phyloP scores from a whole-genome alignment of 768 basidiomycete genomes.

The Asterophora parasitica region DNA sequence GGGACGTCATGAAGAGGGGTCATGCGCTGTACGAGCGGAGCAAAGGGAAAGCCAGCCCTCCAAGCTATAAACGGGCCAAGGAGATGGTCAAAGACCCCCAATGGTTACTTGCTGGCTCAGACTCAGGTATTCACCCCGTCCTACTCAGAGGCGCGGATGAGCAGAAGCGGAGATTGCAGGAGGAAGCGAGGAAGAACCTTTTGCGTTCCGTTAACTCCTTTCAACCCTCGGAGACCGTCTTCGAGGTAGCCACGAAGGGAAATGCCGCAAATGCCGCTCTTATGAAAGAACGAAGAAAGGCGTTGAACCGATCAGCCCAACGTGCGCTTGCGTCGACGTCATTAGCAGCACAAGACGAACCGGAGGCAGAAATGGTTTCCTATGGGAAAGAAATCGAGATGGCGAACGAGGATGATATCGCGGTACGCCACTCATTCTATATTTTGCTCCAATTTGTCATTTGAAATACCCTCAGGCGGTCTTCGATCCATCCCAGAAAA shows the following conservation, averaged over 20 bases:
- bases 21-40: constrained; percentile 94
- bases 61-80: constrained; percentile 86
- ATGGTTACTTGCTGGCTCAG: constrained; percentile 65
- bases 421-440: constrained; percentile 38
- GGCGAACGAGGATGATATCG: constrained; percentile 77
- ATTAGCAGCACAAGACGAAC: constrained; percentile 28
- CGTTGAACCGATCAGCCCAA: constrained; percentile 60
- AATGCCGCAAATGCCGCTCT: constrained; percentile 57
- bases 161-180: constrained; percentile 34
- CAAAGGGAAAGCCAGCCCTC: constrained; percentile 82
- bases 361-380: constrained; percentile 29
- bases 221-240: constrained; percentile 82
- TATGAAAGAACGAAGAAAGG: constrained; percentile 86
- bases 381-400: constrained; percentile 45
- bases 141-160: constrained; percentile 38
- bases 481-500: constrained; percentile 53
- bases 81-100: constrained; percentile 71
- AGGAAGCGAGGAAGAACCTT: constrained; percentile 58
- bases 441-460: neutral
- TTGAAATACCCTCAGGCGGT: constrained; percentile 45
- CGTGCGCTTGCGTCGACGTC: constrained; percentile 35
- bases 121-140: constrained; percentile 70
- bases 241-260: constrained; percentile 81
- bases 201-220: constrained; percentile 78
- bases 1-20: constrained; percentile 83